A percentile compares a stretch with the other conserved stretches of the same genome.
phyloP scores from a whole-genome alignment of 768 basidiomycete species.

The Baorangia bicolor region DNA sequence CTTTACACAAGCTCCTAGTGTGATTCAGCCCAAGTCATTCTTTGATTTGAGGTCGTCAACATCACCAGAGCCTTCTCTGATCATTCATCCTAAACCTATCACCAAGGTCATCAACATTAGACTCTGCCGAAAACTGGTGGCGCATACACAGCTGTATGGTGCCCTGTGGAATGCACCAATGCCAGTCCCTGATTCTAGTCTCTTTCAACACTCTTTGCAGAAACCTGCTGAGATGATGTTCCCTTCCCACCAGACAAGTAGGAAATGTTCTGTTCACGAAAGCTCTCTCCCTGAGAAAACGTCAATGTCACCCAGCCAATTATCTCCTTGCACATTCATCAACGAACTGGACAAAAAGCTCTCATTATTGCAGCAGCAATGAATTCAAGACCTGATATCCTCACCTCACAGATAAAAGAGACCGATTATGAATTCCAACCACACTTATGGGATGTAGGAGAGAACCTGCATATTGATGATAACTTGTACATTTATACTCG shows the following conservation, averaged over 20 bases:
- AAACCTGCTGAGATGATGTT: not conserved
- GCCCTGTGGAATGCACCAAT: constrained; percentile 37
- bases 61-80: constrained; percentile 7
- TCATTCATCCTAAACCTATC: constrained; percentile 2
- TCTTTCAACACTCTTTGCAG: not conserved
- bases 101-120: constrained; percentile 15
- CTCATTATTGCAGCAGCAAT: constrained; percentile 15
- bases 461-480: not conserved
- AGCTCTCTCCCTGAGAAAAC: not conserved
- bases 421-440: not conserved
- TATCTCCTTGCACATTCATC: constrained; percentile 20
- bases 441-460: not conserved
- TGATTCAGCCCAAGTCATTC: no score
- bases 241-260: not conserved
- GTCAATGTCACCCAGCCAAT: not conserved
- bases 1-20: no score
- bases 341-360: constrained; percentile 22
- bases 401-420: not conserved
- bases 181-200: constrained; percentile 15
- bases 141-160: constrained; percentile 39
- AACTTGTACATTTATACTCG: constrained; percentile 12
- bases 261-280: not conserved
- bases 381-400: not conserved
- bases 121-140: constrained; percentile 24
- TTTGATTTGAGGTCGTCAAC: no score